Evolutionary conservation across 179 eudicot genomes (phyloP), one percentile per base, ranked within the genome.

Genomic region (Corrigiola litoralis): DNA sequence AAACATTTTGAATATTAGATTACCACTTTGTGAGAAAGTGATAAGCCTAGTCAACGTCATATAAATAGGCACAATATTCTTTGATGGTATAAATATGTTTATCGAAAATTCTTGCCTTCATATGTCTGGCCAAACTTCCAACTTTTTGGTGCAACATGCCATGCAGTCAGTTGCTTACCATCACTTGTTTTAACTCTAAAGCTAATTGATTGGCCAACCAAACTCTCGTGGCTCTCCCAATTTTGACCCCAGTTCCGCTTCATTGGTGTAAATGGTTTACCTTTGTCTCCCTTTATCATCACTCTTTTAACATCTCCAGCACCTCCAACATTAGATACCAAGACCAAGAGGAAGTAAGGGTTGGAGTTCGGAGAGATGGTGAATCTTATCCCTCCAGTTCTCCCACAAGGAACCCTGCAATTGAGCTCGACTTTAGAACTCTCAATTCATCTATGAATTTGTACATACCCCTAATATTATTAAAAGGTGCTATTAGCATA

Each of bases 61-160:
- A n/a, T n/a, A n/a, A n/a, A n/a, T n/a, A n/a, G n/a, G n/a, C 42
- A 9, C 4, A 7, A 14, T 38, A 38, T 7, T 38, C 42, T 7
- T 7, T 7, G 13, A 38, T 24, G 56, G 5, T 25, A 12, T 11
- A 4, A 25, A 33, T 12, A 4, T 47, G 38, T 65, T 67, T 49
- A 82, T 59, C 61, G 64, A 64, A 77, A 81, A 58, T 86, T 84
- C 60, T 84, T 86, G 72, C 89, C 87, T 49, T 80, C 76, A 42
- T 45, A 86, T 16, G 87, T 84, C 63, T 84, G 85, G 13, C 92
- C 85, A 60, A 74, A 67, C 48, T 86, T 85, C 92, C 92, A 84
- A 46, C 72, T 54, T 7, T 61, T 47, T 0, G 89, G 89, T 9
- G 71, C 63, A 29, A 80, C 61, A 57, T 67, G 68, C 84, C 78